Evolutionary conservation across 2,329 filamentous ascomycete species (phyloP).

Genomic region (Fusarium sp.): DNA sequence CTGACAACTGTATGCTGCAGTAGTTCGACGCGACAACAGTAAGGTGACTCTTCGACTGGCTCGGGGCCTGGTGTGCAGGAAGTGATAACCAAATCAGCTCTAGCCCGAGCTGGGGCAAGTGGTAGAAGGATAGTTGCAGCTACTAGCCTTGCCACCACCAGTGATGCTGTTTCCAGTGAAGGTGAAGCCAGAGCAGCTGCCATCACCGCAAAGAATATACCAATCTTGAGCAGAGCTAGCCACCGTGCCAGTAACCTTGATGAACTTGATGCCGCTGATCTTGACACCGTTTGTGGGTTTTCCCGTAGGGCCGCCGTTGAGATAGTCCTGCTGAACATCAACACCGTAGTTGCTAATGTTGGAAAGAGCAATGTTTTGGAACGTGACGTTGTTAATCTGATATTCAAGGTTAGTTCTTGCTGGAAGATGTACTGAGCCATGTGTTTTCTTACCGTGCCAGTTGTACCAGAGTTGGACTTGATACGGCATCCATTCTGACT

Average conservation of each 20-base stretch:
- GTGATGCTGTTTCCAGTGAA: slow-evolving; percentile 61
- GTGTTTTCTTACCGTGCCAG: neutral
- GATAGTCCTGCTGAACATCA: slow-evolving; percentile 56
- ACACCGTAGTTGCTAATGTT: slow-evolving; percentile 54
- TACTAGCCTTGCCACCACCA: slow-evolving; percentile 52
- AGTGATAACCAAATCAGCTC: too few species aligned
- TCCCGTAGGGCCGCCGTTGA: slow-evolving; percentile 58
- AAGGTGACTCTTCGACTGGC: neutral
- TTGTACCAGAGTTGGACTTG: slow-evolving; percentile 54
- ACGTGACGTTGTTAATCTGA: slow-evolving; percentile 55
- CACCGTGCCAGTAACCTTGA: slow-evolving; percentile 57
- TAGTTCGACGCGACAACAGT: neutral
- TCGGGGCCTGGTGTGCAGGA: neutral
- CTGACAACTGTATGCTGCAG: fast-evolving
- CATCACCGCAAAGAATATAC: slow-evolving; percentile 64
- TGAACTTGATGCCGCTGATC: slow-evolving; percentile 59
- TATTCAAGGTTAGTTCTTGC: slow-evolving; percentile 4
- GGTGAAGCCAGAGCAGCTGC: slow-evolving; percentile 60
- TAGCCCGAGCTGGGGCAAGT: neutral
- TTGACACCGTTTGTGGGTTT: slow-evolving; percentile 59
- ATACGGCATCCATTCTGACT: neutral
- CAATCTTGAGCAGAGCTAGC: slow-evolving; percentile 52
- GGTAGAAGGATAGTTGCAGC: neutral
- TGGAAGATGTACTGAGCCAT: fast-evolving
- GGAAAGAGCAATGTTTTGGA: slow-evolving; percentile 55